Evolutionary conservation across 495 filamentous ascomycete genomes (phyloP).

Genomic region (Aspergillus carlsbadensis): DNA sequence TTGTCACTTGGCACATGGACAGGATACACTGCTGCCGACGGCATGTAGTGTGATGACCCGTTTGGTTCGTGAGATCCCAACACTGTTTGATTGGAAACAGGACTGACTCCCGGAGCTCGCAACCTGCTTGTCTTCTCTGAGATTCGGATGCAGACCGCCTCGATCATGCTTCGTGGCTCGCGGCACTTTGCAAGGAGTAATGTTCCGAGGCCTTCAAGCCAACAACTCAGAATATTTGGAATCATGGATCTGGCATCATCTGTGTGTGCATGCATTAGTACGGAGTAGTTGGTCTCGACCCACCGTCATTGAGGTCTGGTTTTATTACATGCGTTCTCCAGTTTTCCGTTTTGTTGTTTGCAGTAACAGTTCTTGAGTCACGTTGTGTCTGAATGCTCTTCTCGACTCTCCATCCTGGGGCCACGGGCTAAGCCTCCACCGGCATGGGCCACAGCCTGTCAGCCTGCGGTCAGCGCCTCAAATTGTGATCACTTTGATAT

Average conservation of each 20-base stretch:
- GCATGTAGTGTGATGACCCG: not conserved
- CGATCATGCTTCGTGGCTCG: not conserved
- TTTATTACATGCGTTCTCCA: not conserved
- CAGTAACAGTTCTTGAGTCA: too few relatives aligned
- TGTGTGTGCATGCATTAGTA: slow-evolving; percentile 1
- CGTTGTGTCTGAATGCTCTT: too few relatives aligned
- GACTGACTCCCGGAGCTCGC: not conserved
- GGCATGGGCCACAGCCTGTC: too few relatives aligned
- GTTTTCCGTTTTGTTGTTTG: not conserved
- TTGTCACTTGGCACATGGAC: too few relatives aligned
- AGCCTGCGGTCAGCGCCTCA: not conserved
- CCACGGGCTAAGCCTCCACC: too few relatives aligned
- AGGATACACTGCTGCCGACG: too few relatives aligned
- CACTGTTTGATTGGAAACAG: not conserved
- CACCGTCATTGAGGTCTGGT: not conserved
- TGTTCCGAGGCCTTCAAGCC: not conserved
- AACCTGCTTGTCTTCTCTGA: not conserved
- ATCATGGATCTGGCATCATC: slow-evolving; percentile 6
- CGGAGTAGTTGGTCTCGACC: not conserved
- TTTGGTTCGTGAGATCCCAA: not conserved
- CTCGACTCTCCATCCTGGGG: too few relatives aligned
- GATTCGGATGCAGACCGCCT: not conserved
- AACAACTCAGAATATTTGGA: not conserved
- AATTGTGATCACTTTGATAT: not conserved
- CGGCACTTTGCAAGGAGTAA: not conserved